Evolutionary conservation across 2,329 filamentous ascomycete species (phyloP), one percentile per base, ranked within the genome.

Genomic region (Elsinoe fawcettii): DNA sequence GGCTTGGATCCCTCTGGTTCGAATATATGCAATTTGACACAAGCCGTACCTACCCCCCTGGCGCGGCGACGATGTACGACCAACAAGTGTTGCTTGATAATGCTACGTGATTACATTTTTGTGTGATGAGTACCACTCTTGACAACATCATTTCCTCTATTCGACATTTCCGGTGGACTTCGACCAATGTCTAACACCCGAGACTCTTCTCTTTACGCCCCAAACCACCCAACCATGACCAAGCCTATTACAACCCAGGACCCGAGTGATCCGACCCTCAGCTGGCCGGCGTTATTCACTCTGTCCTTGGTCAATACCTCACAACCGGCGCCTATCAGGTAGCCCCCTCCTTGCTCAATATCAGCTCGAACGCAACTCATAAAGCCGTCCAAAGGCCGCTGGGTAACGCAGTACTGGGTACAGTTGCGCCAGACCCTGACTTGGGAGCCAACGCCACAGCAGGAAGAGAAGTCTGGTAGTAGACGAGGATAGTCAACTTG

Each of bases 1-100:
- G 44, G 32, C 8, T 23, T 44, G 51, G 44, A 1, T 30, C 30
- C 20, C 25, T 55, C 22, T 58, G 57, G 57, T 55, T 47, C 34
- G 57, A 58, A 39, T 51, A 55, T 22, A 39, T 47, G 39, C 27
- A 32, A 12, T 14, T 12, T 4, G 34, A 37, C 14, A 12, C 34
- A 3, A n/a, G 34, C 14, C 9, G 34, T 14, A 12, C 11, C 3
- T 14, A 4, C 14, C 3, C 34, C 3, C 3, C 5, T 12, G 14
- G 14, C 14, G 9, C 11, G 11, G 11, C 34, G 3, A 37, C 34
- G 14, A 3, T 12, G 14, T 37, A 37, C 34, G 14, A 37, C 5
- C 34, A 37, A 14, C 9, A 37, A 14, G 34, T 37, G 4, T 37
- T 37, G 34, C 30, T 5, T 12, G 11, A 37, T 14, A 30, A 9